These are phyloP conservation scores for Hsuehochloa calcarea DNA, from an alignment of 176 grass and related monocot genomes.

Conservation along the genomic window DNA sequence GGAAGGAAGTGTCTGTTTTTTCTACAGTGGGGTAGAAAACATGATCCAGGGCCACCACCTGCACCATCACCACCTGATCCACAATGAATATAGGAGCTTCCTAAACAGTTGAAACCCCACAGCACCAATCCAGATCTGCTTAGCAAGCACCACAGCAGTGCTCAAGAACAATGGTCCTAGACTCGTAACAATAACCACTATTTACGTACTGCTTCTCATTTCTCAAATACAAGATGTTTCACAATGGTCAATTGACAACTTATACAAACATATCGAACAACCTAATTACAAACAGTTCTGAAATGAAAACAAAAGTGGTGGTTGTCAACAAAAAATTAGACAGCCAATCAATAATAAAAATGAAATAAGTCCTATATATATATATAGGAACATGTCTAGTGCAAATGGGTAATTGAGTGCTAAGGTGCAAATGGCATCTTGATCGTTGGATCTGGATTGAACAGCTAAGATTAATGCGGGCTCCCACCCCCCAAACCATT, in stretches of 20 bases:
- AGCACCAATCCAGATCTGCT: neutral
- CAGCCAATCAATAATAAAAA: neutral
- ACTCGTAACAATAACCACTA: neutral
- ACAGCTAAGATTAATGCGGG: no score
- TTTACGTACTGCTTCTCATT: constrained; percentile 4
- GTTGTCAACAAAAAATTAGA: neutral
- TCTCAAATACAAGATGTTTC: neutral
- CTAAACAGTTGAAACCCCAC: neutral
- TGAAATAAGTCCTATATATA: no score
- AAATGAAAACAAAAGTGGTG: neutral
- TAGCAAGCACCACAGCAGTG: neutral
- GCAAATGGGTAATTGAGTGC: no score
- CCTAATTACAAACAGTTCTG: neutral
- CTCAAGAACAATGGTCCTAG: constrained; percentile 22
- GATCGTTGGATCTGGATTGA: no score
- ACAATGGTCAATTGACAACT: neutral
- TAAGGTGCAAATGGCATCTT: no score
- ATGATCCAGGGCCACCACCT: neutral
- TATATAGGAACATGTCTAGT: no score
- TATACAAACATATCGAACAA: neutral
- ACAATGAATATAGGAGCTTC: neutral
- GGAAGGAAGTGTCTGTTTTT: no score
- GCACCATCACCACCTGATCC: neutral
- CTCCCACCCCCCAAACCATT: no score
- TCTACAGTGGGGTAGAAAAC: no score